Base-by-base conservation (phyloP, 2,329 filamentous ascomycete species). In the Ascochyta fabae region DNA sequence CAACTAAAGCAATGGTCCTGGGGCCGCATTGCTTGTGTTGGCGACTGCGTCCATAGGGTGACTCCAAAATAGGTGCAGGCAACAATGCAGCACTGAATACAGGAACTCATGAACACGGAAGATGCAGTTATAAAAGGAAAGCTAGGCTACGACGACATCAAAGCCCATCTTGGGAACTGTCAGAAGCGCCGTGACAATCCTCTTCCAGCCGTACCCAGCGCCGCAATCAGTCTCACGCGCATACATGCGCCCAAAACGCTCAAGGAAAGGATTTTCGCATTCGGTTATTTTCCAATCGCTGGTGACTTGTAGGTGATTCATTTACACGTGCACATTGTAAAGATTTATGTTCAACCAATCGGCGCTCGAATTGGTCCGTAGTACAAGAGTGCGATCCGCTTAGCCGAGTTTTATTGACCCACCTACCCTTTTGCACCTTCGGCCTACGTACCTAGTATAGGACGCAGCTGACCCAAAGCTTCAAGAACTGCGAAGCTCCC, bases 31-130 rank as follows among this genome's bases (percentile, higher is more conserved):
- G 65, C 79, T 4, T 66, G 70, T 4, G 69, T 80, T 10, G 78
- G 78, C 0, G 78, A 80, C 55, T 66, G 77, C 0, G 74, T 72
- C 2, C 77, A 80, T 56, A 80, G 80, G 69, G 75, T 66, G 52
- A 59, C 61, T 6, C 63, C 63, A 8, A 60, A 15, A 57, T 60
- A 43, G 63, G 61, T 15, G 56, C 59, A 31, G 63, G 61, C n/a
- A 61, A 59, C 31, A 66, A 66, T 27, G 52, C 53, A 29, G 61
- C 63, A 13, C 58, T 66, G 27, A 59, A 64, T 39, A 59, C 61
- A 1, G 63, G 55, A 55, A 31, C 36, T 62, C 9, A 62, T 58
- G 35, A 58, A 43, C 15, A 53, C 60, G 51, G 23, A 45, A 5
- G 51, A 62, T 23, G n/a, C 22, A 6, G 44, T 56, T 16, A 51